Base-by-base conservation (phyloP, 495 filamentous ascomycete species). In the Aspergillus panamensis region DNA sequence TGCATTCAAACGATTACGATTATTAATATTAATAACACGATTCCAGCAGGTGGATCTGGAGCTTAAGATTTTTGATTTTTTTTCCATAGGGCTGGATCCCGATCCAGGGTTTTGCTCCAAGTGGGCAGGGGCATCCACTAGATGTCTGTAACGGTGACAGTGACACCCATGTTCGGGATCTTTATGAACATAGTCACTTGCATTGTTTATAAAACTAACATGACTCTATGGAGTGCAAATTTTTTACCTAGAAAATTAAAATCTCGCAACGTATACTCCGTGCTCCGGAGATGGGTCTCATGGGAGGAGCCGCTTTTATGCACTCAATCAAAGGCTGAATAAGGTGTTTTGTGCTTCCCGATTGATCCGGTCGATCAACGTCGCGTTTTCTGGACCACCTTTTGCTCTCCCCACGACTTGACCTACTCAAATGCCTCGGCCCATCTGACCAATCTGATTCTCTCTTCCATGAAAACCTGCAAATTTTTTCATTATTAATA, bases 291-390 rank as follows among this genome's bases (percentile, higher is more conserved):
- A 10, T 39, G 3, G 14, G 10, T n/a, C 14, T 39, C 14, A 39
- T 39, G 10, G 35, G 14, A 14, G 7, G 33, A 8, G 48, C 8
- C 48, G 16, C 10, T 43, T 32, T 51, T 58, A 45, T 62, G 59
- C 48, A 51, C 25, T 16, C 6, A 8, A 19, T 30, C 39, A 33
- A 12, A 35, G 33, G 45, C 49, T 62, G 43, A 54, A 47, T 59
- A 62, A 62, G 56, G 32, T 19, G 29, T 14, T 8, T 49, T 48
- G 33, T 51, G n/a, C 21, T 30, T 62, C 43, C 60, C 61, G 61
- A 55, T 29, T 10, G 33, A 32, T 52, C 61, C 61, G 61, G 50
- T 13, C 49, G 57, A 53, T 59, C 57, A 8, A 35, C 57, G 25
- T 47, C 25, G 42, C 51, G 20, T 30, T 39, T 14, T 17, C 37